Conservation (phyloP, 805 yeast genomes). For the Clavispora santaluciae region DNA sequence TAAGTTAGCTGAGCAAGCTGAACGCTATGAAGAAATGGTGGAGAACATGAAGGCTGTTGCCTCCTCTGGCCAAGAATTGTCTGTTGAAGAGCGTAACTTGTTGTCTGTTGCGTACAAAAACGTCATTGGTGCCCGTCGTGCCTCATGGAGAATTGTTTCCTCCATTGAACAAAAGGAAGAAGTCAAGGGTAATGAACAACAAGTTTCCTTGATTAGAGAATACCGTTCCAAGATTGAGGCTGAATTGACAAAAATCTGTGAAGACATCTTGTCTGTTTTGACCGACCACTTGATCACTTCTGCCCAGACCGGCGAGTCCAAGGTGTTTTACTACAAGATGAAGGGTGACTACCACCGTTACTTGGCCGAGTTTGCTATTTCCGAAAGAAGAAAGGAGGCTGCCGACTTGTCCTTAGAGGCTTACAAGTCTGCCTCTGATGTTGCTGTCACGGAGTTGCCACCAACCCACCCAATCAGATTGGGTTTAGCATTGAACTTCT, state of each 20-base stretch:
- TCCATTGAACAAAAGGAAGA: slow-evolving; percentile 98
- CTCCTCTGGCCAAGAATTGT: slow-evolving; percentile 88
- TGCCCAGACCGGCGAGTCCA: slow-evolving; percentile 95
- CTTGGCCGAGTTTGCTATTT: slow-evolving; percentile 91
- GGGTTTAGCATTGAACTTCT: slow-evolving; percentile 96
- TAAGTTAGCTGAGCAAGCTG: slow-evolving; percentile 98
- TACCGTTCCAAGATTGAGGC: slow-evolving; percentile 93
- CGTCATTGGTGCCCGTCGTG: slow-evolving; percentile 98
- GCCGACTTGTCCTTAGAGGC: slow-evolving; percentile 92
- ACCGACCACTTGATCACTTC: slow-evolving; percentile 87
- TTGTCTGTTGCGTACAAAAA: slow-evolving; percentile 97
- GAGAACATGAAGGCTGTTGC: slow-evolving; percentile 98
- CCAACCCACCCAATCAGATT: slow-evolving; percentile 98
- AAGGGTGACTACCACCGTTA: slow-evolving; percentile 99
- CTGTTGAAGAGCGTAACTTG: slow-evolving; percentile 96
- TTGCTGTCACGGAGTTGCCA: slow-evolving; percentile 93
- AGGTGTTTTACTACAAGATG: slow-evolving; percentile 98
- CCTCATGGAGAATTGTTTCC: slow-evolving; percentile 98
- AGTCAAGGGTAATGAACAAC: slow-evolving; percentile 88
- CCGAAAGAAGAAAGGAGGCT: slow-evolving; percentile 88
- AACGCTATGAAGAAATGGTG: slow-evolving; percentile 99
- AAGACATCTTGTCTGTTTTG: slow-evolving; percentile 84
- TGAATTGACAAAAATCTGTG: slow-evolving; percentile 90
- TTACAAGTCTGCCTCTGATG: slow-evolving; percentile 92
- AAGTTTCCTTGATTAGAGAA: slow-evolving; percentile 84